Conservation (phyloP, 345 rosid genomes). For the Pelargonium nanum region DNA sequence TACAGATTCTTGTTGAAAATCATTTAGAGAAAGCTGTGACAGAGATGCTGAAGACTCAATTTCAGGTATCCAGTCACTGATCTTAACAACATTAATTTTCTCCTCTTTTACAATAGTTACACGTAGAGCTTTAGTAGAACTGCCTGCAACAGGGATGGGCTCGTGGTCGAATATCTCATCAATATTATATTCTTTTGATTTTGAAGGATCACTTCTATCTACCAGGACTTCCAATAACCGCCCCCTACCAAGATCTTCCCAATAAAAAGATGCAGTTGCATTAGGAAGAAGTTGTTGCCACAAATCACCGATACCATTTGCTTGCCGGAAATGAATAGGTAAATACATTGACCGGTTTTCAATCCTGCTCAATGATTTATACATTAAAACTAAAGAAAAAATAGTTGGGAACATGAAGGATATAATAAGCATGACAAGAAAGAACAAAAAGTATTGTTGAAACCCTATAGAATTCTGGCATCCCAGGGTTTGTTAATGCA, state of each 20-base stretch:
- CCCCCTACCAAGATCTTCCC: slow-evolving; percentile 91
- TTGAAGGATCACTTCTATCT: slow-evolving; percentile 57
- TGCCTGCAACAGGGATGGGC: slow-evolving; percentile 40
- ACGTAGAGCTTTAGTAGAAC: slow-evolving; percentile 63
- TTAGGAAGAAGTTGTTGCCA: slow-evolving; percentile 88
- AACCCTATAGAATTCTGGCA: no score
- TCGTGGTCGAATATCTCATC: slow-evolving; percentile 77
- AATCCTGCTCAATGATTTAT: slow-evolving; percentile 46
- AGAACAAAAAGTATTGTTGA: background rate
- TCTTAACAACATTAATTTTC: slow-evolving; percentile 59
- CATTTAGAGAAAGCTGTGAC: slow-evolving; percentile 37
- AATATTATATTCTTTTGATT: slow-evolving; percentile 52
- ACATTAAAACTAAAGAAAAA: slow-evolving; percentile 1
- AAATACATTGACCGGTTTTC: slow-evolving; percentile 85
- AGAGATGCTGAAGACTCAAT: slow-evolving; percentile 42
- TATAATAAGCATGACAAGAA: background rate
- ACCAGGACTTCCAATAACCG: slow-evolving; percentile 61
- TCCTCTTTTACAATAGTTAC: slow-evolving; percentile 75
- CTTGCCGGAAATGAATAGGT: slow-evolving; percentile 81
- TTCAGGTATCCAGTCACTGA: slow-evolving; percentile 96
- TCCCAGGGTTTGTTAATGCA: no score
- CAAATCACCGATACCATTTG: slow-evolving; percentile 53
- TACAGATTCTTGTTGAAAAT: slow-evolving; percentile 30
- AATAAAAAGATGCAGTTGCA: slow-evolving; percentile 81
- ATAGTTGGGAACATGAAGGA: background rate